Base-by-base conservation (phyloP, 169 alveolate genomes). In the Prorocentrum cordatum region DNA sequence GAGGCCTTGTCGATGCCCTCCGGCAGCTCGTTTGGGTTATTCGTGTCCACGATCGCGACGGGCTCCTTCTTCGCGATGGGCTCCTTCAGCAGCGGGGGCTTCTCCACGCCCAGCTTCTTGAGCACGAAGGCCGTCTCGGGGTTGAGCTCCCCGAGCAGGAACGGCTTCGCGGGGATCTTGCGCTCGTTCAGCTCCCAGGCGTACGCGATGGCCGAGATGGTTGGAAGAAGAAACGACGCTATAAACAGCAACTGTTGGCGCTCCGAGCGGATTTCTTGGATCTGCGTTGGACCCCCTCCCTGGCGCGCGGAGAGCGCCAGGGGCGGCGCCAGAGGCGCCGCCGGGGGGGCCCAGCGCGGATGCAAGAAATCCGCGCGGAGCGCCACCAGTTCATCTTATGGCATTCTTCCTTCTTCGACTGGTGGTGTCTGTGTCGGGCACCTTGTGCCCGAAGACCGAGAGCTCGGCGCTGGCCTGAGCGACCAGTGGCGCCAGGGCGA, bases 21-120 rank as follows among this genome's bases (percentile, higher is more conserved):
- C 29, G 26, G 5, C 35, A 26, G 16, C 22, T 42, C 54, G n/a
- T 42, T 16, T 12, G 91, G 91, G n/a, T 82, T 82, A 68, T 82
- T 82, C 47, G 91, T 82, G 62, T 82, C 91, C 47, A 82, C 91
- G 42, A 82, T 80, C 9, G 91, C 91, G 80, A 82, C 91, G 35
- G 71, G 29, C 6, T 66, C 75, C 75, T 62, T 61, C 45, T 18
- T 33, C 75, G 45, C 54, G 24, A 29, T 24, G 27, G 31, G 45
- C 12, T 62, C 72, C 29, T 59, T 2, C 64, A 77, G 31, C 70
- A 77, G 75, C 35, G 88, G 88, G 7, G 88, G 88, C 88, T 59
- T 31, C 33, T 59, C 42, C 42, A 77, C 88, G 27, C 39, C 26
- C 75, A 38, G n/a, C 12, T 45, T 54, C 70, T 38, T 16, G 62